Base-by-base conservation (phyloP, 805 yeast species). In the Blastobotrys terrestris region DNA sequence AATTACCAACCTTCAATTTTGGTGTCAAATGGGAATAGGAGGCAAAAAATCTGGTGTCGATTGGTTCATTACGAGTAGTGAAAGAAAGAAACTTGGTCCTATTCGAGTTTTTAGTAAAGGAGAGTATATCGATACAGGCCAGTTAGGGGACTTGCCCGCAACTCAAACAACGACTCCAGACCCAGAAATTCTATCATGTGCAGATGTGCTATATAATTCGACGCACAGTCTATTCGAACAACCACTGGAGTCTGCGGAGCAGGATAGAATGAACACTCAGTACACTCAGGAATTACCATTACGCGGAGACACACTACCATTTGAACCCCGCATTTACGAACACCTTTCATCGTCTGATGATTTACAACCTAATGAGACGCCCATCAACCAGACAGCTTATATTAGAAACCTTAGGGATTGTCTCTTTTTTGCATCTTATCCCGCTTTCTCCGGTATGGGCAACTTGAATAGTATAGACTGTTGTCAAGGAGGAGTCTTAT, bases 21-120 rank as follows among this genome's bases (percentile, higher is more conserved):
- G 68, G 68, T 67, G 71, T 40, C 72, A 68, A 47, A 60, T 63
- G 61, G 70, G 70, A 3, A 42, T 68, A 2, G 68, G 69, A 1
- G 67, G 67, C 15, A 53, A 59, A 3, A 57, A 60, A 2, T 62
- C 67, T 1, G 69, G 68, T 1, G 47, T 52, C 3, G 69, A 67
- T 44, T 68, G 71, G 71, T 57, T 59, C 8, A 53, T 67, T 2
- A 60, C 61, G 3, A 49, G 55, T 1, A 48, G 50, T 15, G 68
- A 61, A 15, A 46, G 55, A n/a, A 19, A 40, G n/a, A 18, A 42
- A n/a, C 45, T 44, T 2, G 49, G 42, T 8, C 49, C 40, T 1
- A 41, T 20, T 11, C 44, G 66, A 2, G 62, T 62, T 1, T n/a
- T 64, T 1, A 62, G 67, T 49, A 22, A 31, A 6, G 18, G 49